Evolutionary conservation across 179 eudicot species (phyloP).

Genomic region (Corrigiola litoralis): DNA sequence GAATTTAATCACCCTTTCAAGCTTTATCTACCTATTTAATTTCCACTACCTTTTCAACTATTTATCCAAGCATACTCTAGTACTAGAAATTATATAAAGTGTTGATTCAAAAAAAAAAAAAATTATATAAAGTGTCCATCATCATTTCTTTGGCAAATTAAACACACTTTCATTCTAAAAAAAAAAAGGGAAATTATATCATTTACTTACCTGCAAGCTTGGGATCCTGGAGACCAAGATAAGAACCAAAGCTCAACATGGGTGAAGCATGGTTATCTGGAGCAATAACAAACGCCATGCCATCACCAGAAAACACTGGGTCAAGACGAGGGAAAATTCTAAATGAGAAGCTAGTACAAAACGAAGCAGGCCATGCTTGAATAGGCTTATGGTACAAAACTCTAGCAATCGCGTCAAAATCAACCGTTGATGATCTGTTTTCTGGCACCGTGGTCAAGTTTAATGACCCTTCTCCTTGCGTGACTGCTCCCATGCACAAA

Average conservation of each 20-base stretch:
- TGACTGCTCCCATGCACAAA: slow-evolving; percentile 48
- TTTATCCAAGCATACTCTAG: too few species aligned
- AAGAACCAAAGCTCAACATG: slow-evolving; percentile 45
- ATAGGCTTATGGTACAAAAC: slow-evolving; percentile 38
- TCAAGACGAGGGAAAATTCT: slow-evolving; percentile 22
- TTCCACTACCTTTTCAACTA: too few species aligned
- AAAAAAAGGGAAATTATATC: background rate
- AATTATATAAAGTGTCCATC: too few species aligned
- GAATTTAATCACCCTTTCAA: too few species aligned
- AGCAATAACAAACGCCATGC: slow-evolving; percentile 63
- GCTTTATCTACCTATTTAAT: too few species aligned
- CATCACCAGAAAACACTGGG: slow-evolving; percentile 44
- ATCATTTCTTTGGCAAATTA: background rate
- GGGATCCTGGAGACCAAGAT: slow-evolving; percentile 52
- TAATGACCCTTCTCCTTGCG: slow-evolving; percentile 32
- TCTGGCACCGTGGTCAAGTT: slow-evolving; percentile 34
- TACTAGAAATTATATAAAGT: too few species aligned
- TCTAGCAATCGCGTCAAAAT: slow-evolving; percentile 31
- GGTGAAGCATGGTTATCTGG: slow-evolving; percentile 47
- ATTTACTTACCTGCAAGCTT: slow-evolving; percentile 36
- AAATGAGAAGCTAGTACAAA: slow-evolving; percentile 53
- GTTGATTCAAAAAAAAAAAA: background rate
- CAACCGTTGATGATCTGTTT: slow-evolving; percentile 7
- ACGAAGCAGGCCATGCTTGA: slow-evolving; percentile 54
- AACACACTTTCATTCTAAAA: background rate